Conservation (phyloP, 148 eudicot species). For the Camellia granthamiana region DNA sequence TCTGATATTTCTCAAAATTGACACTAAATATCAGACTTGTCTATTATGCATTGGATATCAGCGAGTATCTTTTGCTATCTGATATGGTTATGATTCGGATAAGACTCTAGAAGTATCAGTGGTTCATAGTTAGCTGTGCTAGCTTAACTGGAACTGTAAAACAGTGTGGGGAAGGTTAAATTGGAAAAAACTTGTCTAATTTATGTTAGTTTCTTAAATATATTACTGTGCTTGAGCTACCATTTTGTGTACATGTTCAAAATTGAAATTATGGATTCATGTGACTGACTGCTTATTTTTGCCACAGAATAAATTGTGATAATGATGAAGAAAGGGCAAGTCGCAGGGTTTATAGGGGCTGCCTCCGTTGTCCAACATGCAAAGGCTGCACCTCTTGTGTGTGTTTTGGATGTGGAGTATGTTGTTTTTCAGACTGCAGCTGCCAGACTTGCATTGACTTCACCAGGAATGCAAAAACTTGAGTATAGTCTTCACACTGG, state of each 20-base stretch:
- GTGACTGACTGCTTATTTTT: neutral
- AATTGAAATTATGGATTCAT: neutral
- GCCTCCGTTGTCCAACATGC: slow-evolving; percentile 52
- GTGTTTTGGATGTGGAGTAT: slow-evolving; percentile 65
- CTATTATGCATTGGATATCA: too few relatives aligned
- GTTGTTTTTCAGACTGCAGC: slow-evolving; percentile 64
- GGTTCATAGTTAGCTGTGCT: neutral
- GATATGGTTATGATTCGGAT: too few relatives aligned
- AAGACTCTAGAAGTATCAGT: too few relatives aligned
- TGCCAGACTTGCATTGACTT: slow-evolving; percentile 69
- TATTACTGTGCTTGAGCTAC: neutral
- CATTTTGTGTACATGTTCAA: neutral
- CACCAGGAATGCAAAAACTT: slow-evolving; percentile 40
- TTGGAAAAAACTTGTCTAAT: neutral
- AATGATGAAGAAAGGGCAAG: slow-evolving; percentile 70
- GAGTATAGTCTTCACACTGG: neutral
- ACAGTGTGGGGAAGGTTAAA: neutral
- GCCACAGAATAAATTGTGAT: slow-evolving; percentile 46
- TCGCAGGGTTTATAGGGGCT: slow-evolving; percentile 56
- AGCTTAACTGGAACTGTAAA: neutral
- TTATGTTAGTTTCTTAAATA: neutral
- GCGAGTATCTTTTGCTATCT: too few relatives aligned
- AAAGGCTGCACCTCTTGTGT: slow-evolving; percentile 72
- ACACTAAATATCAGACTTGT: too few relatives aligned
- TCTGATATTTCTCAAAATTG: too few relatives aligned